phyloP scores from a whole-genome alignment of 1,284 basidiomycete species.

The Wolfiporia cocos region DNA sequence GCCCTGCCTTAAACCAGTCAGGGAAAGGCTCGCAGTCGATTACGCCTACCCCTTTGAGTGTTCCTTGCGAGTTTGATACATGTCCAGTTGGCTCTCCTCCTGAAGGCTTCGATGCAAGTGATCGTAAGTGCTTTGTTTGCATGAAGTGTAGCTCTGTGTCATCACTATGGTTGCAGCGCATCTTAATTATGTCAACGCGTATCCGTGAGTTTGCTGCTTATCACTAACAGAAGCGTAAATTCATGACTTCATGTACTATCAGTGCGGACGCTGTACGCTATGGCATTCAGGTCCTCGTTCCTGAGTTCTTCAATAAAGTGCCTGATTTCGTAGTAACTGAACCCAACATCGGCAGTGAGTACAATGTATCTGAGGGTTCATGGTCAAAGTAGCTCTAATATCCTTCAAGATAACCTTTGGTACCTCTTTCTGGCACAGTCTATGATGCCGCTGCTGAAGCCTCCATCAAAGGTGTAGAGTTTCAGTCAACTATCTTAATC shows the following conservation, averaged over 20 bases:
- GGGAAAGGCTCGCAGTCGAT: conserved; percentile 32
- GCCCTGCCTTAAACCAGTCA: conserved; percentile 37
- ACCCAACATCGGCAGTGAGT: conserved; percentile 18
- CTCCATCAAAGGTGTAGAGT: too few species aligned
- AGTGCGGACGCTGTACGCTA: conserved; percentile 39
- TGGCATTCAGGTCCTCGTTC: conserved; percentile 42
- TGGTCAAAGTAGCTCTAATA: too few species aligned
- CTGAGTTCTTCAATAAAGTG: conserved; percentile 31
- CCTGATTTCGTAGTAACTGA: conserved; percentile 45
- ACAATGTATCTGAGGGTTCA: too few species aligned
- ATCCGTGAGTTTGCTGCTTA: conserved; percentile 15
- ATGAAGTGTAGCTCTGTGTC: not conserved
- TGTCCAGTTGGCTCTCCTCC: conserved; percentile 37
- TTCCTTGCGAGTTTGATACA: conserved; percentile 33
- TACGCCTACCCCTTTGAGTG: conserved; percentile 20
- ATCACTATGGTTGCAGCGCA: conserved; percentile 8
- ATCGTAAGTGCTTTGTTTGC: conserved; percentile 24
- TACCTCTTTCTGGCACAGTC: too few species aligned
- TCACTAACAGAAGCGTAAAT: not conserved
- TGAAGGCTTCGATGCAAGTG: conserved; percentile 33
- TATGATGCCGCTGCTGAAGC: too few species aligned
- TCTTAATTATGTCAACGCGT: conserved; percentile 21
- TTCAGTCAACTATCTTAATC: too few species aligned
- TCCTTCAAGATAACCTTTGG: too few species aligned
- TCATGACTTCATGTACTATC: not conserved